phyloP scores from a whole-genome alignment of 2,329 filamentous ascomycete species.

The Neoascochyta sp. region DNA sequence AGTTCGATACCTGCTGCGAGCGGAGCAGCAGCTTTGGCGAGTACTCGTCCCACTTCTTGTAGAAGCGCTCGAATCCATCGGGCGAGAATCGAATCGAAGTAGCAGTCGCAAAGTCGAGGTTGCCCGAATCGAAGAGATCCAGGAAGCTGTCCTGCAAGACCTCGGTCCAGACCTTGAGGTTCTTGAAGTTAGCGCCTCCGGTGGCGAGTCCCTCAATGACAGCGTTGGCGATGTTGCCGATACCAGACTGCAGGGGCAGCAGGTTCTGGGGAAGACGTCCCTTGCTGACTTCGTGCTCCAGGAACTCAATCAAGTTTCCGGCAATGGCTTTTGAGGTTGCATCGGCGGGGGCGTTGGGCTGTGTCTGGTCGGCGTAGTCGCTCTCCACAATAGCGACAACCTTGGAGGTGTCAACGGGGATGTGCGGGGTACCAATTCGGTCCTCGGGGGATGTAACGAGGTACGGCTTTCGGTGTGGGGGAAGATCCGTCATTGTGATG shows the following conservation, averaged over 20 bases:
- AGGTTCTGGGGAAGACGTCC: constrained; percentile 74
- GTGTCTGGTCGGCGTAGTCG: constrained; percentile 74
- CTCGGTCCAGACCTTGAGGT: constrained; percentile 90
- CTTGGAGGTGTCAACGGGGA: constrained; percentile 79
- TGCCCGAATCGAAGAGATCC: constrained; percentile 84
- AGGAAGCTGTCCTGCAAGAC: constrained; percentile 91
- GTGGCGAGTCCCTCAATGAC: constrained; percentile 79
- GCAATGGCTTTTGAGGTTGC: constrained; percentile 70
- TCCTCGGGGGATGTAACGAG: constrained; percentile 82
- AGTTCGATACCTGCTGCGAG: constrained; percentile 84
- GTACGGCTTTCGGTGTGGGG: constrained; percentile 78
- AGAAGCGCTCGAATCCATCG: constrained; percentile 87
- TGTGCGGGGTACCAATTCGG: constrained; percentile 76
- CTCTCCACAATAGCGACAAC: constrained; percentile 82
- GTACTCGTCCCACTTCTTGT: constrained; percentile 78
- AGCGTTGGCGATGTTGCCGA: constrained; percentile 90
- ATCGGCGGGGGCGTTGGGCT: constrained; percentile 73
- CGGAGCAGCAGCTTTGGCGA: constrained; percentile 78
- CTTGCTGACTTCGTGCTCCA: constrained; percentile 78
- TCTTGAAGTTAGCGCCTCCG: constrained; percentile 71
- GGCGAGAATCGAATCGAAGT: constrained; percentile 89
- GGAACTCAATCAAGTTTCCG: constrained; percentile 73
- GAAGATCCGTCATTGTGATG: constrained; percentile 83
- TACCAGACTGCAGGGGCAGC: constrained; percentile 79
- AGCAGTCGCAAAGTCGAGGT: constrained; percentile 84